Percentiles rank a stretch among this genome's conserved stretches.
These are phyloP conservation scores for Ceratocystis destructans DNA, from an alignment of 2,329 filamentous ascomycete genomes.

Conservation along the genomic window DNA sequence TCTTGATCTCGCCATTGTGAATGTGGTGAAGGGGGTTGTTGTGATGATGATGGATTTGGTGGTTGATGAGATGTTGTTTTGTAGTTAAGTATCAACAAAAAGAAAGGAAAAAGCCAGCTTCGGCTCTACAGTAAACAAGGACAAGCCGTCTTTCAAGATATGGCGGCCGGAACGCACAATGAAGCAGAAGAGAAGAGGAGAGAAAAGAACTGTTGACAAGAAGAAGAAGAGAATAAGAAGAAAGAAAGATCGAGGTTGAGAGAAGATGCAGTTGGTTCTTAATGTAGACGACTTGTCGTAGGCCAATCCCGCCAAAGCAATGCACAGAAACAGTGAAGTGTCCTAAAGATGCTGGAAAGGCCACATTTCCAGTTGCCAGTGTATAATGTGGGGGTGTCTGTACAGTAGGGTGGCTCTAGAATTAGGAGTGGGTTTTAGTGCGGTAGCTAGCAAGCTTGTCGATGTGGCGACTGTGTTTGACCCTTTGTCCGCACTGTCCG, in stretches of 20 bases:
- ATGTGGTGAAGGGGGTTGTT: constrained; percentile 22
- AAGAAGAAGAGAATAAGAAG: constrained; percentile 18
- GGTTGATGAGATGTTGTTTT: constrained; percentile 1
- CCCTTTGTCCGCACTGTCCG: not conserved
- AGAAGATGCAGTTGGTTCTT: constrained; percentile 4
- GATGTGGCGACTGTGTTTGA: not conserved
- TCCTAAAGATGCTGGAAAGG: constrained; percentile 26
- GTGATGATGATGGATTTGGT: not conserved
- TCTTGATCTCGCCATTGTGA: constrained; percentile 43
- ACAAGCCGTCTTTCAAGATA: not conserved
- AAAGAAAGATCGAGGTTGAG: not conserved
- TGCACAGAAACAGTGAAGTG: constrained; percentile 24
- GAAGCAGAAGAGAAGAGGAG: constrained; percentile 19
- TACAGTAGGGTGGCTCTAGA: constrained; percentile 6
- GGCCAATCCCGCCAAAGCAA: constrained; percentile 23
- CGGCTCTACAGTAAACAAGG: constrained; percentile 12
- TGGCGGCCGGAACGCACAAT: constrained; percentile 15
- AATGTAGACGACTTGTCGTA: constrained; percentile 1
- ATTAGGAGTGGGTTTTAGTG: not conserved
- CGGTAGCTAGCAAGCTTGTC: not conserved
- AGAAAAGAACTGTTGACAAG: constrained; percentile 21
- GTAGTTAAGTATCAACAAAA: constrained; percentile 13
- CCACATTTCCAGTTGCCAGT: constrained; percentile 33
- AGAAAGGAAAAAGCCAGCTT: constrained; percentile 20
- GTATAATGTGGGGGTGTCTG: not conserved